These are phyloP conservation scores for Hirsutella rhossiliensis DNA, from an alignment of 2,329 filamentous ascomycete species.

Conservation along the genomic window DNA sequence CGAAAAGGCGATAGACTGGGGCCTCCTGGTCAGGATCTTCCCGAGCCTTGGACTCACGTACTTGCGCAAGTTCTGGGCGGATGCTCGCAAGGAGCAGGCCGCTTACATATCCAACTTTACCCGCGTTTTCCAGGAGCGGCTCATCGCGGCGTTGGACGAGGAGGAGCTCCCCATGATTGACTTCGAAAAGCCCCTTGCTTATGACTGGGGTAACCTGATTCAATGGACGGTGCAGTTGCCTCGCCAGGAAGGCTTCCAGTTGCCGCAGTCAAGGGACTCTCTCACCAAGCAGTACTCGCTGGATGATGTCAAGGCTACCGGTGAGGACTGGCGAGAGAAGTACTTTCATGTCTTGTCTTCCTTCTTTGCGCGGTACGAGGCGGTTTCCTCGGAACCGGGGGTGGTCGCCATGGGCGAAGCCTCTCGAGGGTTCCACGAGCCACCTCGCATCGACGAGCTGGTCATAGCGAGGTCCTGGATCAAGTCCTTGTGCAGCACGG, in stretches of 20 bases:
- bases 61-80: slow-evolving; percentile 43
- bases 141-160: slow-evolving; percentile 53
- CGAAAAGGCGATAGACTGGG: slow-evolving; percentile 48
- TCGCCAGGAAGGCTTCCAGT: slow-evolving; percentile 29
- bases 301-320: slow-evolving; percentile 17
- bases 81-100: slow-evolving; percentile 36
- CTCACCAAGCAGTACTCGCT: slow-evolving; percentile 32
- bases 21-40: slow-evolving; percentile 42
- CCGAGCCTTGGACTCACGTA: slow-evolving; percentile 38
- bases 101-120: slow-evolving; percentile 41
- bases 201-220: slow-evolving; percentile 57
- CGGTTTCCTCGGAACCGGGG: slow-evolving; percentile 35
- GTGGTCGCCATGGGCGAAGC: slow-evolving; percentile 16
- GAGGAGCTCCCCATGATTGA: slow-evolving; percentile 49
- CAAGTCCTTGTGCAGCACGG: slow-evolving; percentile 44
- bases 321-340: slow-evolving; percentile 40
- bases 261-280: slow-evolving; percentile 33
- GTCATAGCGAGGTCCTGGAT: slow-evolving; percentile 45
- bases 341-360: slow-evolving; percentile 43
- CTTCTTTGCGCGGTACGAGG: slow-evolving; percentile 45
- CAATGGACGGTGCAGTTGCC: slow-evolving; percentile 51
- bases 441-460: slow-evolving; percentile 13
- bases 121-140: slow-evolving; percentile 51
- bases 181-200: slow-evolving; percentile 48
- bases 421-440: slow-evolving; percentile 1